Conservation (phyloP, 2,329 filamentous ascomycete species). For the Aureobasidium vineae region DNA sequence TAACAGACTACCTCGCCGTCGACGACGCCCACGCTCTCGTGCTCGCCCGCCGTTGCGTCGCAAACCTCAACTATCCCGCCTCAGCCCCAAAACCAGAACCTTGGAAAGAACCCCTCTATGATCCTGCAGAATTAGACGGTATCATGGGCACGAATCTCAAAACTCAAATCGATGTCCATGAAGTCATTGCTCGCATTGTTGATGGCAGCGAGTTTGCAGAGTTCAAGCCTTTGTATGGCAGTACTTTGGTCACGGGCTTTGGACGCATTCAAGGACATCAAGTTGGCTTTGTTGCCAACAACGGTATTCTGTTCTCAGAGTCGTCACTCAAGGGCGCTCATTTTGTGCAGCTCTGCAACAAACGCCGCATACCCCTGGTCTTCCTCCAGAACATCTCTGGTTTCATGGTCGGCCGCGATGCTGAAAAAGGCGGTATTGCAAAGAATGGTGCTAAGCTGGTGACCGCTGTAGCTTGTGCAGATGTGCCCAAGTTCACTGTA, state of each 20-base stretch:
- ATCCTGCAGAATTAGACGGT: constrained; percentile 75
- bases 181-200: constrained; percentile 89
- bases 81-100: constrained; percentile 37
- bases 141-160: constrained; percentile 90
- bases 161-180: constrained; percentile 78
- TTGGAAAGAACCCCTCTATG: constrained; percentile 77
- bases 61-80: constrained; percentile 84
- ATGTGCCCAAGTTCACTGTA: constrained; percentile 95
- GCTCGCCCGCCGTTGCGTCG: constrained; percentile 76
- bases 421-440: constrained; percentile 91
- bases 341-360: constrained; percentile 91
- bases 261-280: constrained; percentile 84
- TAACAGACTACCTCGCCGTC: constrained; percentile 92
- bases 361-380: constrained; percentile 83
- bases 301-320: constrained; percentile 89
- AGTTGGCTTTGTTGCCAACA: constrained; percentile 92
- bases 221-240: constrained; percentile 90
- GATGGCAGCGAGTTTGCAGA: constrained; percentile 88
- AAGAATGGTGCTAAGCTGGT: constrained; percentile 98
- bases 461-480: constrained; percentile 87
- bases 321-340: constrained; percentile 91
- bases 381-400: constrained; percentile 97
- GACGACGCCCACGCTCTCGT: constrained; percentile 90
- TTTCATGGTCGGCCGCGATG: constrained; percentile 95
- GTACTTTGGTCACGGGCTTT: constrained; percentile 88